These are phyloP conservation scores for Cryptococcus sp. DNA, from an alignment of 1,284 basidiomycete species.

Conservation along the genomic window DNA sequence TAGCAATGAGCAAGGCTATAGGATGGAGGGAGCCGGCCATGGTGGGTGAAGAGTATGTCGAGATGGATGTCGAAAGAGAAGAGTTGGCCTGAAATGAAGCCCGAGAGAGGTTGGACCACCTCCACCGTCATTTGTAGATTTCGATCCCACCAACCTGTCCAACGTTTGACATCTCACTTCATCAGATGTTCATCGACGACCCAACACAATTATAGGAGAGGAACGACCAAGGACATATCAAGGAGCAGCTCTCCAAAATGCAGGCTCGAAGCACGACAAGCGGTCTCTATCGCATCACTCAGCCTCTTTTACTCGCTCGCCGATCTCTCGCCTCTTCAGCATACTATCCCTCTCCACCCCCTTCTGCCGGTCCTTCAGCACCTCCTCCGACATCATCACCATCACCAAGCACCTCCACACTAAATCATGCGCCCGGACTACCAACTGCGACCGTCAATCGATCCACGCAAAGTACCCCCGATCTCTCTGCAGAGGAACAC, in stretches of 20 bases:
- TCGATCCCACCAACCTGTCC: too few relatives aligned
- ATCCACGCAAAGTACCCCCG: constrained; percentile 31
- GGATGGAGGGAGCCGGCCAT: constrained; percentile 18
- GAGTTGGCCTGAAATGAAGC: too few relatives aligned
- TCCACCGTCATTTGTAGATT: too few relatives aligned
- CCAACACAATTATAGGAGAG: too few relatives aligned
- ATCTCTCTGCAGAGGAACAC: constrained; percentile 34
- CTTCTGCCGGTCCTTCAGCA: neutral
- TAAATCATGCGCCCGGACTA: too few relatives aligned
- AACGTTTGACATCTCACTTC: too few relatives aligned
- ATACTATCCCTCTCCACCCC: neutral
- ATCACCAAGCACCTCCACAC: too few relatives aligned
- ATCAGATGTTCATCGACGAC: too few relatives aligned
- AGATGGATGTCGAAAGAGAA: too few relatives aligned
- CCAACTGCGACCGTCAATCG: neutral
- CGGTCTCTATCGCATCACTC: neutral
- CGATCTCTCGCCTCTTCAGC: constrained; percentile 2
- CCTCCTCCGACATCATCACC: neutral
- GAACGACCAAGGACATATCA: too few relatives aligned
- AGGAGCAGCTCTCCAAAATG: neutral
- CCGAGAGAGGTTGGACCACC: too few relatives aligned
- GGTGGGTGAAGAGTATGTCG: neutral
- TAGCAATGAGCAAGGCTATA: constrained; percentile 49
- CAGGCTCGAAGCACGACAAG: neutral
- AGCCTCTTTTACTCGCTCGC: neutral